Conservation (phyloP, 805 yeast species). For the Candida montana region DNA sequence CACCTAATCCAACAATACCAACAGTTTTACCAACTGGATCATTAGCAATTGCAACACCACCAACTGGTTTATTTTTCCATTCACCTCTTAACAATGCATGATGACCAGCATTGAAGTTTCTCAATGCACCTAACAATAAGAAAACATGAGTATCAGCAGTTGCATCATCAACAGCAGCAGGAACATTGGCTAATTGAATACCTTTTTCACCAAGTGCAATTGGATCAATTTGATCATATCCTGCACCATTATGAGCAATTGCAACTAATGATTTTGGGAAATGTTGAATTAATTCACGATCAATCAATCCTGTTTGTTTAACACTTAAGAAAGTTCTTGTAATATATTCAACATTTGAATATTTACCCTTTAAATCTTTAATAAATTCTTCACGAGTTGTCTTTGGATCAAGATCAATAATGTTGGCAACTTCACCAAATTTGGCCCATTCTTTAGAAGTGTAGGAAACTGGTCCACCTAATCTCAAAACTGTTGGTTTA, state of each 20-base stretch:
- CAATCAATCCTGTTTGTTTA: slow-evolving; percentile 55
- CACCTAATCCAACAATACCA: slow-evolving; percentile 86
- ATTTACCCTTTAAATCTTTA: slow-evolving; percentile 28
- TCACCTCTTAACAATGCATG: slow-evolving; percentile 48
- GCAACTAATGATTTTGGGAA: slow-evolving; percentile 51
- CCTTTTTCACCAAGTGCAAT: slow-evolving; percentile 43
- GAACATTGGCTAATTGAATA: slow-evolving; percentile 65
- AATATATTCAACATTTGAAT: slow-evolving; percentile 30
- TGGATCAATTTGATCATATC: slow-evolving; percentile 68
- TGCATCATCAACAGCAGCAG: slow-evolving; percentile 60
- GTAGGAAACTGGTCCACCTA: slow-evolving; percentile 40
- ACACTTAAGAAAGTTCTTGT: slow-evolving; percentile 52
- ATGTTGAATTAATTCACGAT: slow-evolving; percentile 49
- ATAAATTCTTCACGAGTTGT: slow-evolving; percentile 32
- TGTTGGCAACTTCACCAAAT: slow-evolving; percentile 38
- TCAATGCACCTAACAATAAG: slow-evolving; percentile 54
- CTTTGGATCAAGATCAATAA: slow-evolving; percentile 39
- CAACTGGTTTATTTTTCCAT: slow-evolving; percentile 50
- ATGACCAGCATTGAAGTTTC: slow-evolving; percentile 63
- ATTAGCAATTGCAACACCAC: slow-evolving; percentile 60
- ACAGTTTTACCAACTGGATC: slow-evolving; percentile 73
- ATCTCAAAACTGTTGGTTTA: slow-evolving; percentile 57
- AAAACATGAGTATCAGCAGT: slow-evolving; percentile 70
- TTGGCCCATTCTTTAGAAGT: slow-evolving; percentile 67
- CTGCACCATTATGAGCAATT: slow-evolving; percentile 66